These are phyloP conservation scores for Annona cherimola DNA, from an alignment of 164 flowering plant genomes.

Conservation along the genomic window DNA sequence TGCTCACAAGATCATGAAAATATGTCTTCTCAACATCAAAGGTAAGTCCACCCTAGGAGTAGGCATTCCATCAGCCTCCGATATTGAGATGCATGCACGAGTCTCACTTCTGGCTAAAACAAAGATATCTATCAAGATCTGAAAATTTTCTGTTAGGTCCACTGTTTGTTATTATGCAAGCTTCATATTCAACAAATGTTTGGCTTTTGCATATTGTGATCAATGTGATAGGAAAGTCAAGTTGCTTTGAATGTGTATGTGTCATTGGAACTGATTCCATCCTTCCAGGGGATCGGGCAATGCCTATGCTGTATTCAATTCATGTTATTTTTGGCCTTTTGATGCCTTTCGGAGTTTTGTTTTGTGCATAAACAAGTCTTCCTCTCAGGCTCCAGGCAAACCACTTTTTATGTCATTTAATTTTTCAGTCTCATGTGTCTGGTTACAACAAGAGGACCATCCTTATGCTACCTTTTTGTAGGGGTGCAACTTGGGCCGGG, in stretches of 20 bases:
- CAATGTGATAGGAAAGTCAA: background rate
- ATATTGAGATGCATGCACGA: background rate
- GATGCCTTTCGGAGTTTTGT: background rate
- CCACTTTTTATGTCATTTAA: no score
- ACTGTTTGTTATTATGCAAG: background rate
- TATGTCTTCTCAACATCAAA: conserved; percentile 2
- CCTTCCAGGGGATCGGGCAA: background rate
- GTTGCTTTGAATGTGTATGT: background rate
- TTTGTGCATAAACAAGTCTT: background rate
- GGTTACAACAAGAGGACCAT: no score
- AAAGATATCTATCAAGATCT: background rate
- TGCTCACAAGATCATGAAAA: conserved; percentile 25
- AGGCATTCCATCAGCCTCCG: background rate
- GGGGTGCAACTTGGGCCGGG: no score
- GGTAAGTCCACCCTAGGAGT: background rate
- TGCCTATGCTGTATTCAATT: background rate
- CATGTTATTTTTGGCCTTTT: background rate
- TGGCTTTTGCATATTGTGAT: background rate
- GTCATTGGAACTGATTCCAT: background rate
- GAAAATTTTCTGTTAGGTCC: background rate
- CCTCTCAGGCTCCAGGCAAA: no score
- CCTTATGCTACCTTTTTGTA: no score
- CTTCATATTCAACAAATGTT: background rate
- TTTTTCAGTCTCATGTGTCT: no score
- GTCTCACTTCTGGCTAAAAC: background rate